phyloP scores from a whole-genome alignment of 495 filamentous ascomycete species.

The Hypoxylon subgilvum region DNA sequence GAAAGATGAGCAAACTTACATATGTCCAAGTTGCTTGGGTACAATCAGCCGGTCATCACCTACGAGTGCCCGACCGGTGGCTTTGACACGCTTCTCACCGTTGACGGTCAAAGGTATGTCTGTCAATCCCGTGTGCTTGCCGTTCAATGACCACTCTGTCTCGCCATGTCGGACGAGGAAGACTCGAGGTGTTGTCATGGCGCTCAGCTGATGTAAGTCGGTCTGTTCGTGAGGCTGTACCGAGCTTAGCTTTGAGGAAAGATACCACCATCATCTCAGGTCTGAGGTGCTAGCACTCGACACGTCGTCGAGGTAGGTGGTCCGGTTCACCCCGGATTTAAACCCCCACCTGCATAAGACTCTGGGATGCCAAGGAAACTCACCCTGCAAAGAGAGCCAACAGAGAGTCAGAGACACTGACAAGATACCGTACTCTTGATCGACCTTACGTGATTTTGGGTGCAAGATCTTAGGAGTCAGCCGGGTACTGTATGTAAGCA shows the following conservation, averaged over 20 bases:
- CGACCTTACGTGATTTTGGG: too few relatives aligned
- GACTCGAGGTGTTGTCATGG: conserved; percentile 71
- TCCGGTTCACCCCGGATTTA: not conserved
- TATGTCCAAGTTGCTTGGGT: conserved; percentile 76
- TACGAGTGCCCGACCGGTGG: conserved; percentile 82
- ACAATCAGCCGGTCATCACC: conserved; percentile 86
- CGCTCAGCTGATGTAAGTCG: not conserved
- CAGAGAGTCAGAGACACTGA: too few relatives aligned
- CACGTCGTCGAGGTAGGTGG: not conserved
- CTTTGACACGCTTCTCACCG: conserved; percentile 81
- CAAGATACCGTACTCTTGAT: too few relatives aligned
- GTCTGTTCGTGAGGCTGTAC: not conserved
- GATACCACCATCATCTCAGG: not conserved
- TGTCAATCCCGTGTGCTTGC: conserved; percentile 84
- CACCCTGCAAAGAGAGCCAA: too few relatives aligned
- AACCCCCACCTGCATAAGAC: not conserved
- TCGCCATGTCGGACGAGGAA: conserved; percentile 94
- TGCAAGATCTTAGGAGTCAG: too few relatives aligned
- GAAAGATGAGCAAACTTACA: conserved; percentile 64
- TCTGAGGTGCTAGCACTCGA: not conserved
- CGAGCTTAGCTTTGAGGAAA: not conserved
- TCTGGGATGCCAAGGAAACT: not conserved
- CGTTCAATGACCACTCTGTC: conserved; percentile 96
- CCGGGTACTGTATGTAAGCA: too few relatives aligned
- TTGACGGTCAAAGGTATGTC: conserved; percentile 86